Conservation (phyloP, 257 asterid species). For the Penstemon barbatus region DNA sequence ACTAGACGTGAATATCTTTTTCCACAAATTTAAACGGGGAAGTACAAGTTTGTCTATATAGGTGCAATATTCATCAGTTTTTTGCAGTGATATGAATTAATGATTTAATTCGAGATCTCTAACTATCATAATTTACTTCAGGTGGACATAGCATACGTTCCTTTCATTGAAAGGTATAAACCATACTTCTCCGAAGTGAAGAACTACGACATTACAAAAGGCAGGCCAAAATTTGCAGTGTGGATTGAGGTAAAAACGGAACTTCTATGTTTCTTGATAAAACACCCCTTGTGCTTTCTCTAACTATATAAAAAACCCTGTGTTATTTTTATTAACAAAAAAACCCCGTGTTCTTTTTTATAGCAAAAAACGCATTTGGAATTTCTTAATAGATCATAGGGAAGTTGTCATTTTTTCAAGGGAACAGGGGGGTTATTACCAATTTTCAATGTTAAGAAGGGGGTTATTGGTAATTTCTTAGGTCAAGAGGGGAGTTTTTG, state of each 20-base stretch:
- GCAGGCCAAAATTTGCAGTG: conserved; percentile 62
- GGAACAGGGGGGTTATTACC: no score
- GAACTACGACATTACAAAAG: conserved; percentile 54
- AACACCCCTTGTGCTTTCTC: no score
- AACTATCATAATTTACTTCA: conserved; percentile 28
- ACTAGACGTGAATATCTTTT: background rate
- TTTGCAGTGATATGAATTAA: background rate
- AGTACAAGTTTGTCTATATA: background rate
- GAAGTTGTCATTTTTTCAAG: no score
- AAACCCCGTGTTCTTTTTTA: no score
- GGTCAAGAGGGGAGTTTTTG: no score
- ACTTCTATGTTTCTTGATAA: background rate
- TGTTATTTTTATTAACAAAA: no score
- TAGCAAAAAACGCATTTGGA: background rate
- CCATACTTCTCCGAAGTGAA: conserved; percentile 56
- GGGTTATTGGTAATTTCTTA: no score
- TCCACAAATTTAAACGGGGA: background rate
- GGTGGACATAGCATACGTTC: conserved; percentile 84
- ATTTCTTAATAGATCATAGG: no score
- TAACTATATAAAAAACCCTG: no score
- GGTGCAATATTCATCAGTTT: background rate
- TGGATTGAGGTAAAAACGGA: conserved; percentile 65
- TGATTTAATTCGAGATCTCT: background rate
- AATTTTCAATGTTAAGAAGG: no score
- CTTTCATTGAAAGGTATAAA: conserved; percentile 68